Evolutionary conservation across 73 alveolate species (phyloP).

Genomic region (Chromera velia): DNA sequence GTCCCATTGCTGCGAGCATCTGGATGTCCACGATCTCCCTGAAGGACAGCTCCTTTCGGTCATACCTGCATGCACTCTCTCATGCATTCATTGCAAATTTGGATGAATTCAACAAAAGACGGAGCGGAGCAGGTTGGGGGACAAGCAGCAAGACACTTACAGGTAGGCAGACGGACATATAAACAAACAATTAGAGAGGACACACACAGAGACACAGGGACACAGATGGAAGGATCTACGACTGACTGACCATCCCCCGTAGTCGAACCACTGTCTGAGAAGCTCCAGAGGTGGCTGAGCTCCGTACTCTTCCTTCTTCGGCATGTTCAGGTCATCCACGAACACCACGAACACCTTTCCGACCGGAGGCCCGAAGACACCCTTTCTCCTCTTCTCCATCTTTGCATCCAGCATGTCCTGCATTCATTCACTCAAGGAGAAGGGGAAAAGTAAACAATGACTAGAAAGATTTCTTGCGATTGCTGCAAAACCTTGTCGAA

Average conservation of each 20-base stretch:
- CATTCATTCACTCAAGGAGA: background rate
- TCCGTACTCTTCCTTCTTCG: slow-evolving; percentile 99
- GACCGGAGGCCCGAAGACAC: slow-evolving; percentile 75
- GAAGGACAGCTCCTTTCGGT: background rate
- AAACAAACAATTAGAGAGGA: too few species aligned
- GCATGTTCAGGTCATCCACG: slow-evolving; percentile 99
- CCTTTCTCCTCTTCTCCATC: slow-evolving; percentile 35
- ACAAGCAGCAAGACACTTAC: too few species aligned
- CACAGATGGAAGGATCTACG: too few species aligned
- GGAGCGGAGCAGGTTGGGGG: too few species aligned
- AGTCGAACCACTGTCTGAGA: slow-evolving; percentile 97
- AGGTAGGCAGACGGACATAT: too few species aligned
- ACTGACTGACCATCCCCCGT: slow-evolving; percentile 99
- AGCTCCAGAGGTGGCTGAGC: slow-evolving; percentile 99
- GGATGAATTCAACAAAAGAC: too few species aligned
- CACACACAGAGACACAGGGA: too few species aligned
- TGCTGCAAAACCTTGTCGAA: background rate
- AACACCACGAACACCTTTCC: slow-evolving; percentile 95
- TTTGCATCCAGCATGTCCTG: slow-evolving; percentile 38
- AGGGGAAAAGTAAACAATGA: background rate
- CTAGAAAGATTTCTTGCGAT: background rate
- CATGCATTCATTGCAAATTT: too few species aligned
- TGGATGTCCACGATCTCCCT: slow-evolving; percentile 83
- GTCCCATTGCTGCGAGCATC: slow-evolving; percentile 98
- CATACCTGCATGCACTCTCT: too few species aligned